A percentile compares a stretch with the other conserved stretches of the same genome.
Conservation (phyloP, 169 alveolate genomes). For the Cyclospora cayetanensis region DNA sequence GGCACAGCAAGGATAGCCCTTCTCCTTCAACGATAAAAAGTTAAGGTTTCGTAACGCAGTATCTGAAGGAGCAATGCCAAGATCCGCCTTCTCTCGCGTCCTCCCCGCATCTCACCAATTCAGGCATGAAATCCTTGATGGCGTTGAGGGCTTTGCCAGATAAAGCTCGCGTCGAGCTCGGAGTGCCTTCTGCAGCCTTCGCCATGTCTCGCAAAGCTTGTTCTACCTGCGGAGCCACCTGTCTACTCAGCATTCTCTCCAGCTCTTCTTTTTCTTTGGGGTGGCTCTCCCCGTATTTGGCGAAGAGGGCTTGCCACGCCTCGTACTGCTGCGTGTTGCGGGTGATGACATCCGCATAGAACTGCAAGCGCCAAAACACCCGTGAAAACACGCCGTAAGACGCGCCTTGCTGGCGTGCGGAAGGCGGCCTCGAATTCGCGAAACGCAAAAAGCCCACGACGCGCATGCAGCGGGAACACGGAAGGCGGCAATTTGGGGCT, state of each 20-base stretch:
- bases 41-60: too few species aligned
- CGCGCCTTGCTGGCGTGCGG: too few species aligned
- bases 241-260: conserved; percentile 50
- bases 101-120: conserved; percentile 66
- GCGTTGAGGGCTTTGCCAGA: conserved; percentile 68
- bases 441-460: too few species aligned
- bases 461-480: too few species aligned
- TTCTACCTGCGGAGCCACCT: conserved; percentile 14
- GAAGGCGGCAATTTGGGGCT: too few species aligned
- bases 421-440: too few species aligned
- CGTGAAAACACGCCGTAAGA: too few species aligned
- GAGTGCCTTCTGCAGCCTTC: conserved; percentile 42
- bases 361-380: conserved; percentile 5
- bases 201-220: conserved; percentile 39
- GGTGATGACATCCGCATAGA: conserved; percentile 70
- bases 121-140: conserved; percentile 74
- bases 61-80: too few species aligned
- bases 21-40: too few species aligned
- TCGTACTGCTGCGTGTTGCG: conserved; percentile 72
- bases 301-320: conserved; percentile 77
- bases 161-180: conserved; percentile 60
- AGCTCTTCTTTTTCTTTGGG: conserved; percentile 77
- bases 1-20: too few species aligned
- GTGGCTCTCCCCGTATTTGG: conserved; percentile 70
- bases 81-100: too few species aligned